These are phyloP conservation scores for Hyaloscypha finlandica DNA, from an alignment of 495 filamentous ascomycete genomes.

Conservation along the genomic window DNA sequence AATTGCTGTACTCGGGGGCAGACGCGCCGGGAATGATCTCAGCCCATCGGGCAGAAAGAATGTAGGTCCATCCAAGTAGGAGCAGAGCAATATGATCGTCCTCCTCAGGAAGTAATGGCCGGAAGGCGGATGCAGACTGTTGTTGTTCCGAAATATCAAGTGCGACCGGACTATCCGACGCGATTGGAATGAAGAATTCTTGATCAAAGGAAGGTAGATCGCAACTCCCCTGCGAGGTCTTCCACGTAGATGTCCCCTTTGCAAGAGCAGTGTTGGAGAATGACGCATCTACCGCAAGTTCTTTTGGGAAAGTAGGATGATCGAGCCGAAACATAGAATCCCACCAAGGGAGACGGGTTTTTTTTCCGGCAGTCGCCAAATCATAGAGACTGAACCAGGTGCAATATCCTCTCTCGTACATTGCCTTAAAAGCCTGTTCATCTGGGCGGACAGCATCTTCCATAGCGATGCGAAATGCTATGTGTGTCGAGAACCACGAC, in stretches of 20 bases:
- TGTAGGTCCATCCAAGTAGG: slow-evolving; percentile 29
- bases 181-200: slow-evolving; percentile 27
- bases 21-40: slow-evolving; percentile 30
- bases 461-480: slow-evolving; percentile 20
- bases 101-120: slow-evolving; percentile 15
- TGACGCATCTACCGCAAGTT: slow-evolving; percentile 21
- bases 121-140: slow-evolving; percentile 18
- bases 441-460: slow-evolving; percentile 30
- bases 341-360: slow-evolving; percentile 22
- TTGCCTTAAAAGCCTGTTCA: slow-evolving; percentile 26
- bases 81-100: slow-evolving; percentile 27
- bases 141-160: slow-evolving; percentile 12
- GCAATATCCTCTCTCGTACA: slow-evolving; percentile 30
- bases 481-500: slow-evolving; percentile 5
- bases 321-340: slow-evolving; percentile 24
- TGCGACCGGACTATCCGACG: slow-evolving; percentile 23
- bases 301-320: slow-evolving; percentile 30
- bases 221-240: slow-evolving; percentile 19
- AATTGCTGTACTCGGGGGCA: slow-evolving; percentile 25
- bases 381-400: slow-evolving; percentile 28
- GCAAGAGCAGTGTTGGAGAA: slow-evolving; percentile 30
- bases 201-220: slow-evolving; percentile 29
- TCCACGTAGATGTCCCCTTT: slow-evolving; percentile 28
- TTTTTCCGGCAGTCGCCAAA: slow-evolving; percentile 18
- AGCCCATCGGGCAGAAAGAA: slow-evolving; percentile 29